Evolutionary conservation across 306 rosid genomes (phyloP), one percentile per base, ranked within the genome.

Genomic region (Rosa persica): DNA sequence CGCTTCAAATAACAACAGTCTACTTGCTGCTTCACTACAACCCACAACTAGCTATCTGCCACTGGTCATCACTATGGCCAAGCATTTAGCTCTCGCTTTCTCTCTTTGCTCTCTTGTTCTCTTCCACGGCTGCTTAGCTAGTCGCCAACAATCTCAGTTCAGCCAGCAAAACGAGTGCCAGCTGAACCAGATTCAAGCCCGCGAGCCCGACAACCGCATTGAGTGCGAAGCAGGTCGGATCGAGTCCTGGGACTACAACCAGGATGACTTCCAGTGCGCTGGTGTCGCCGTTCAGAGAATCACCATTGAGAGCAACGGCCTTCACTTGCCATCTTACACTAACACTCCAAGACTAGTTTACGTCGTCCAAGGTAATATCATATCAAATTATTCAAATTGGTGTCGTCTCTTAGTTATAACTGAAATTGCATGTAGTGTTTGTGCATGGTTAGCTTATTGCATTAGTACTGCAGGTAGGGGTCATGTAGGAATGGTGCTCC

Each of bases 221-320:
- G 69, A 84, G 78, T 75, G 85, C 0, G 92, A 88, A 40, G 92
- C 89, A 0, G 87, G 88, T 2, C 5, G 51, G 22, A 86, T 80
- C 27, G 89, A 88, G 85, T 30, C 83, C 0, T 88, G 89, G 92
- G 80, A 88, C 80, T 83, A 79, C 55, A 80, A 80, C 81, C 52
- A 77, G 51, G 81, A 86, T 22, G 79, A 78, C 78, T 79, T 88
- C 70, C 81, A 70, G 39, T 86, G 88, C 62, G 84, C 87, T 0
- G 87, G 88, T 8, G 88, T 82, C 1, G 89, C 92, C 17, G 46
- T 78, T 4, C n/a, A 16, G 12, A 61, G 85, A 54, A 27, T 43
- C 10, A 82, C 84, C 66, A 78, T 88, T 22, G 82, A 88, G 20
- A 86, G 48, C 34, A 79, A 80, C 19, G 88, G 89, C 54, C 92